Percentiles rank a stretch among this genome's conserved stretches.
phyloP scores from a whole-genome alignment of 768 basidiomycete species.

The Lactifluus subvellereus region DNA sequence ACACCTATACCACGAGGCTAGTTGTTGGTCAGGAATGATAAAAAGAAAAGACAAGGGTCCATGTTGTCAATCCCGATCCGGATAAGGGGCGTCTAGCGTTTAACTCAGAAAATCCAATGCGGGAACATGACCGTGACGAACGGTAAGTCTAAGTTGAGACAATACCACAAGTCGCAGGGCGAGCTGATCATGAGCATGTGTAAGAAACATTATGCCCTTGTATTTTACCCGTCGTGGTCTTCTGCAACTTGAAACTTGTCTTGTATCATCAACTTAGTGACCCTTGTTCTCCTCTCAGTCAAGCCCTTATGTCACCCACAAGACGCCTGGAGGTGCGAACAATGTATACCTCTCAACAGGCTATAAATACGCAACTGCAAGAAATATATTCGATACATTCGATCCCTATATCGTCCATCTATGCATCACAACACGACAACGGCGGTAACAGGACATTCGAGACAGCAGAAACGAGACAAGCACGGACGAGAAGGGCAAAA shows the following conservation, averaged over 20 bases:
- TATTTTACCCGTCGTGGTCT: not conserved
- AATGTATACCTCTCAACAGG: not conserved
- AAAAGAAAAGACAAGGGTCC: not conserved
- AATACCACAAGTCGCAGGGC: not conserved
- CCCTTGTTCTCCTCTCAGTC: not conserved
- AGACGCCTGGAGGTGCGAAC: not conserved
- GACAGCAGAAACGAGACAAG: not conserved
- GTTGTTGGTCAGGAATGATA: not conserved
- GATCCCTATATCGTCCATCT: not conserved
- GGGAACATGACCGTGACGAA: no score
- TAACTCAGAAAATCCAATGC: no score
- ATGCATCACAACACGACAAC: not conserved
- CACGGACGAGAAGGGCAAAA: not conserved
- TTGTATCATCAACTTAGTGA: not conserved
- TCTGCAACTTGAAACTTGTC: not conserved
- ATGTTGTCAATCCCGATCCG: no score
- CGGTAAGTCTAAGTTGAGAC: not conserved
- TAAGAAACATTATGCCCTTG: not conserved
- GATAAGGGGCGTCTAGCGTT: no score
- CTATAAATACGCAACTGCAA: not conserved
- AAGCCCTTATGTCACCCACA: not conserved
- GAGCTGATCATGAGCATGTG: not conserved
- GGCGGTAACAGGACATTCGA: not conserved
- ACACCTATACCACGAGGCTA: not conserved
- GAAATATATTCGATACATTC: not conserved